phyloP scores from a whole-genome alignment of 169 alveolate species.

The Eimeria falciformis region DNA sequence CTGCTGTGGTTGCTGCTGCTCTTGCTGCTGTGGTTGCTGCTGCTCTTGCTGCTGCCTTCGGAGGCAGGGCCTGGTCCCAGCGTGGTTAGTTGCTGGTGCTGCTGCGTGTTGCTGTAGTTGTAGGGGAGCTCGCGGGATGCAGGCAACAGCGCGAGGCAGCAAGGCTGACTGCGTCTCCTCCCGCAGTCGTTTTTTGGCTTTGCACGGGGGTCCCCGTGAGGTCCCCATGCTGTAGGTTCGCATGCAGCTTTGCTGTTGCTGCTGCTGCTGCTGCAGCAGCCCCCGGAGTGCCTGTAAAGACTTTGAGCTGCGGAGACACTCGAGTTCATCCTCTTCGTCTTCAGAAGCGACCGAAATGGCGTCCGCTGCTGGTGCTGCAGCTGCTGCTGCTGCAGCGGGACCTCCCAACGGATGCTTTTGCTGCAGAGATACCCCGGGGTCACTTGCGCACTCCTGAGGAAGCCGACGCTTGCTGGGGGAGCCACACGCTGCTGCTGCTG shows the following conservation, averaged over 20 bases:
- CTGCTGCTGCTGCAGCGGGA: slow-evolving; percentile 11
- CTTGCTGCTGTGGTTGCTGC: slow-evolving; percentile 39
- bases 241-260: slow-evolving; percentile 6
- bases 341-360: slow-evolving; percentile 17
- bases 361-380: slow-evolving; percentile 7
- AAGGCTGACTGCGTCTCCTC: no score
- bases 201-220: neutral
- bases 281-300: slow-evolving; percentile 28
- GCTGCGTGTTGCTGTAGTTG: no score
- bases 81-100: neutral
- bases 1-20: slow-evolving; percentile 22
- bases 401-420: neutral
- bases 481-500: slow-evolving; percentile 9
- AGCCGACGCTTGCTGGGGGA: slow-evolving; percentile 25
- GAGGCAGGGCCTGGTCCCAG: neutral
- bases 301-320: slow-evolving; percentile 6
- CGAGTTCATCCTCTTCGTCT: slow-evolving; percentile 21
- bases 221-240: no score
- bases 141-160: no score
- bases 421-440: no score
- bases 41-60: slow-evolving; percentile 16
- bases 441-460: no score
- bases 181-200: neutral
- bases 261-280: slow-evolving; percentile 31
- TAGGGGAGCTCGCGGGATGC: no score